Conservation (phyloP, 2,329 filamentous ascomycete genomes). For the Daldinia eschscholtzii region DNA sequence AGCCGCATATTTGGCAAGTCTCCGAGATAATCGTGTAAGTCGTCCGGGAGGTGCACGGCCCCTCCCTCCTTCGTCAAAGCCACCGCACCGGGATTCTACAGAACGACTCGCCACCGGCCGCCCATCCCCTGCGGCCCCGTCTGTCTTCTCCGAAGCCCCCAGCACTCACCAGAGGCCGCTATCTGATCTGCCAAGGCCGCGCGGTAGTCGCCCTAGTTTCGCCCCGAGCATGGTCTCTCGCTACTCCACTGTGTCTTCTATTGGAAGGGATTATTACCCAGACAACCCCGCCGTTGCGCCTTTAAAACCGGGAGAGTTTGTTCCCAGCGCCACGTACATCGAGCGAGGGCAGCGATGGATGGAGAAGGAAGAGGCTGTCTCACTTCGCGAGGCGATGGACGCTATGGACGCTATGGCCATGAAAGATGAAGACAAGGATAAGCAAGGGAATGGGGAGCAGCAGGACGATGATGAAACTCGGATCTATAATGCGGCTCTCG, state of each 20-base stretch:
- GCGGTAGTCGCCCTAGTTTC: constrained; percentile 57
- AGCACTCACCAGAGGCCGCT: constrained; percentile 48
- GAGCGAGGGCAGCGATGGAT: constrained; percentile 82
- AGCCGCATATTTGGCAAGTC: constrained; percentile 78
- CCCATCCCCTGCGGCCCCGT: constrained; percentile 50
- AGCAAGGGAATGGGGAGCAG: constrained; percentile 45
- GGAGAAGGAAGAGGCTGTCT: constrained; percentile 82
- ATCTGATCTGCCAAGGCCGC: constrained; percentile 43
- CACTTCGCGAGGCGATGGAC: constrained; percentile 78
- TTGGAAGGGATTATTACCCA: constrained; percentile 67
- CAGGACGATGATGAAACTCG: constrained; percentile 69
- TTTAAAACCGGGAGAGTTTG: constrained; percentile 70
- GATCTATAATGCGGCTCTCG: constrained; percentile 76
- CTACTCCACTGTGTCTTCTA: constrained; percentile 61
- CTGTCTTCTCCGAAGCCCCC: constrained; percentile 52
- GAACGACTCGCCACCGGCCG: constrained; percentile 48
- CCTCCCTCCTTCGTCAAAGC: constrained; percentile 58
- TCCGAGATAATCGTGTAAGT: constrained; percentile 75
- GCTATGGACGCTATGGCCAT: constrained; percentile 81
- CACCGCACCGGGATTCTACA: constrained; percentile 49
- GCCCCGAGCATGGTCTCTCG: constrained; percentile 64
- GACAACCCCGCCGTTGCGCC: constrained; percentile 55
- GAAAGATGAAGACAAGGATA: constrained; percentile 53
- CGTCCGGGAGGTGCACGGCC: constrained; percentile 80
- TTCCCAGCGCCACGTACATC: constrained; percentile 76